Evolutionary conservation across 106 monocot genomes (phyloP).

Genomic region (Platanthera zijinensis): DNA sequence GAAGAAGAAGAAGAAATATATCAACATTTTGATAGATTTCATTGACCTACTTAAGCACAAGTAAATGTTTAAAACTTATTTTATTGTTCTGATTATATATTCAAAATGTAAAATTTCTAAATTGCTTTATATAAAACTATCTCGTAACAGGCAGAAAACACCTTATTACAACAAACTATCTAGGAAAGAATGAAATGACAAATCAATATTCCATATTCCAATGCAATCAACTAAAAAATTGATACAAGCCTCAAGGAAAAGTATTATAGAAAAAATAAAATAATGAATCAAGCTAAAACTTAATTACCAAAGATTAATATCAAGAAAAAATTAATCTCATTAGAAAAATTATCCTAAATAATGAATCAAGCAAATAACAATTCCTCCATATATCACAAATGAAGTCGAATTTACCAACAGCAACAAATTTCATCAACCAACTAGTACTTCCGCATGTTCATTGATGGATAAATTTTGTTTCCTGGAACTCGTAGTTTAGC

Average conservation of each 20-base stretch:
- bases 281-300: too few relatives aligned
- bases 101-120: background rate
- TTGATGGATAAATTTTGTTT: too few relatives aligned
- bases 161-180: background rate
- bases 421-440: background rate
- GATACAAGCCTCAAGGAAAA: too few relatives aligned
- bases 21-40: background rate
- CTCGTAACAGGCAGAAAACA: background rate
- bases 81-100: background rate
- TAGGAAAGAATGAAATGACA: too few relatives aligned
- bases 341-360: background rate
- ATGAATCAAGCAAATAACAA: background rate
- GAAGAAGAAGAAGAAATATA: slow-evolving; percentile 2
- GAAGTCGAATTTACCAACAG: too few relatives aligned
- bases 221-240: too few relatives aligned
- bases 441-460: too few relatives aligned
- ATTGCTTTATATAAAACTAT: background rate
- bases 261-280: too few relatives aligned
- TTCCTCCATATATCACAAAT: background rate
- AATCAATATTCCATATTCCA: too few relatives aligned
- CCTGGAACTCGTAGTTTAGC: too few relatives aligned
- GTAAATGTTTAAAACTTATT: background rate
- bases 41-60: background rate
- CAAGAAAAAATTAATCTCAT: too few relatives aligned
- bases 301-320: too few relatives aligned